Conservation (phyloP, 495 filamentous ascomycete genomes). For the Penicillium goetzii region DNA sequence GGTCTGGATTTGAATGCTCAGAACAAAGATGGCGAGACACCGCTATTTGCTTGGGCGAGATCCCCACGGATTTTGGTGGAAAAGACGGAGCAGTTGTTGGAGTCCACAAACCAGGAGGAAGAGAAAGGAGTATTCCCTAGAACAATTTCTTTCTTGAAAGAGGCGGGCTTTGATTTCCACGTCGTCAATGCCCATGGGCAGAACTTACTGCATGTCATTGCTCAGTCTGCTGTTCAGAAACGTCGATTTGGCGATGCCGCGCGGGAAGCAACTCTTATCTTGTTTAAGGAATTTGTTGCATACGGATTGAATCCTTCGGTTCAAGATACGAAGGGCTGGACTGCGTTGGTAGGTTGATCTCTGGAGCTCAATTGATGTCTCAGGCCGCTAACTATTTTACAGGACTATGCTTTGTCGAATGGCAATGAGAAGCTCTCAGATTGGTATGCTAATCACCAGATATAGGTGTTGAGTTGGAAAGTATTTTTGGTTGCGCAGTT, state of each 20-base stretch:
- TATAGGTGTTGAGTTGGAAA: neutral
- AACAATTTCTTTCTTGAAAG: neutral
- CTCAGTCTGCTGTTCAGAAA: neutral
- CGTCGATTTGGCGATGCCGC: neutral
- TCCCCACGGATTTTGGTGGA: neutral
- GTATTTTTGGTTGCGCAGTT: neutral
- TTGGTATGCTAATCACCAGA: neutral
- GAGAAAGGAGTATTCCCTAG: neutral
- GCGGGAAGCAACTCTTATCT: neutral
- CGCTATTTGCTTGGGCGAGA: slow-evolving; percentile 4
- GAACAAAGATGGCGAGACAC: neutral
- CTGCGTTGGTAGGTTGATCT: neutral
- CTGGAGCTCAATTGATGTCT: neutral
- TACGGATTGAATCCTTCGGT: neutral
- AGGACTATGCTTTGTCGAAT: neutral
- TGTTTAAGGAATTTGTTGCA: neutral
- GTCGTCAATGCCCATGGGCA: neutral
- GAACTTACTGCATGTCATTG: slow-evolving; percentile 6
- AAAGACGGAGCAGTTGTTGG: neutral
- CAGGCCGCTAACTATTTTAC: neutral
- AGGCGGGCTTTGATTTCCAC: slow-evolving; percentile 4
- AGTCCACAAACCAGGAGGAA: neutral
- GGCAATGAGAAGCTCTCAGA: neutral
- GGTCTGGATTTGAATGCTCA: neutral
- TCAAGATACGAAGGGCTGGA: slow-evolving; percentile 1